These are phyloP conservation scores for Orbilia oligospora DNA, from an alignment of 2,329 filamentous ascomycete species.

Conservation along the genomic window DNA sequence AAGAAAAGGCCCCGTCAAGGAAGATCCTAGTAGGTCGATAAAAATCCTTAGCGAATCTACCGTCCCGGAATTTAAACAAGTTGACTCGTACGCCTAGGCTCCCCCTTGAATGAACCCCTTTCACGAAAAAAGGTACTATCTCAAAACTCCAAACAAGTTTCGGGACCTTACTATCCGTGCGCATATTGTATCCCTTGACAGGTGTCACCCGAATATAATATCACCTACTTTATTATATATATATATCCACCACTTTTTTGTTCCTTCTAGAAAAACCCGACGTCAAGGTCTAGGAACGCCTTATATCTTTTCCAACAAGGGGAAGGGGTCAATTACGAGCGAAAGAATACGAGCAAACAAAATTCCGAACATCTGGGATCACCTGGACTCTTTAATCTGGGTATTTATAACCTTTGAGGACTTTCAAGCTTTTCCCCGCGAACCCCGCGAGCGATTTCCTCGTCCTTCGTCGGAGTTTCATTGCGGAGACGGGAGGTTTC, in stretches of 20 bases:
- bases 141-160: constrained; percentile 49
- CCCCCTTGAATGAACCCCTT: constrained; percentile 28
- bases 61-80: constrained; percentile 32
- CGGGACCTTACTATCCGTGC: constrained; percentile 47
- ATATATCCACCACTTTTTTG: constrained; percentile 9
- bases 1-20: constrained; percentile 39
- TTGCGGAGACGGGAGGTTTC: constrained; percentile 51
- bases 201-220: constrained; percentile 53
- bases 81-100: constrained; percentile 37
- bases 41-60: constrained; percentile 47
- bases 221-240: constrained; percentile 36
- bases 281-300: constrained; percentile 47
- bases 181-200: constrained; percentile 43
- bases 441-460: constrained; percentile 58
- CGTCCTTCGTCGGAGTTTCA: constrained; percentile 54
- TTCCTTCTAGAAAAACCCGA: constrained; percentile 53
- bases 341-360: constrained; percentile 58
- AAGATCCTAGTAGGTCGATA: constrained; percentile 45
- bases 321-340: constrained; percentile 42
- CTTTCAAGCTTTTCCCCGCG: constrained; percentile 47
- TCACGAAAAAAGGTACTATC: constrained; percentile 40
- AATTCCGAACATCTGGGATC: constrained; percentile 52
- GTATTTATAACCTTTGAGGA: constrained; percentile 54
- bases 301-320: constrained; percentile 25
- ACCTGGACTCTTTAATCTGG: constrained; percentile 60